Evolutionary conservation across 768 basidiomycete genomes (phyloP), one percentile per base, ranked within the genome.

Genomic region (Panellus pusillus): DNA sequence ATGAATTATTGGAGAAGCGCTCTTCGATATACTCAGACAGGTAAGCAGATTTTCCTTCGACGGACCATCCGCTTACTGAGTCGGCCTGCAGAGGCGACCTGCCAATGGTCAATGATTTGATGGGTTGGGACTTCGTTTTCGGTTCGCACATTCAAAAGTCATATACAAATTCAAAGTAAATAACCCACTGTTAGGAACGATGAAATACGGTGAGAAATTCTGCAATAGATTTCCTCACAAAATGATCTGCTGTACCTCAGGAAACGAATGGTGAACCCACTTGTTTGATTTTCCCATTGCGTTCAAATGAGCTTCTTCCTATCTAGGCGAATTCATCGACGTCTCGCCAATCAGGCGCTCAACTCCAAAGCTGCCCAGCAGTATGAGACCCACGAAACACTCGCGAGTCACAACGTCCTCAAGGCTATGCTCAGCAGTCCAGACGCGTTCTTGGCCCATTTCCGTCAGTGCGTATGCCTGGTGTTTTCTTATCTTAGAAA

Each of bases 11-110:
- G 18, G 72, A 74, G 28, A 78, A 74, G 57, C 62, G 71, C 28
- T 73, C 74, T 0, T 49, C 69, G 4, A 72, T 72, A 19, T 79
- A 78, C 59, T 77, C 75, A 0, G 71, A 71, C 57, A 63, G 77
- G 67, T 66, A 44, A 18, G 65, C 63, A 35, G 2, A 8, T 35
- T 32, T 32, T 32, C 13, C 2, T 14, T 3, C 11, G 8, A 9
- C 9, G 14, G 32, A 35, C 3, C 6, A 4, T 49, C 4, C 13
- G 24, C 32, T 35, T 9, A 3, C 32, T 35, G 32, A 18, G 47
- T 32, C 13, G 12, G 40, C 24, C 19, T 9, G 28, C 38, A 72
- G 71, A 17, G 67, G 68, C 4, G 57, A 61, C 36, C 62, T 68
- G 29, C 44, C 62, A 7, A 67, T 35, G 32, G 39, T 50, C 13